phyloP scores from a whole-genome alignment of 768 basidiomycete species.

The Boletus pseudopeckii region DNA sequence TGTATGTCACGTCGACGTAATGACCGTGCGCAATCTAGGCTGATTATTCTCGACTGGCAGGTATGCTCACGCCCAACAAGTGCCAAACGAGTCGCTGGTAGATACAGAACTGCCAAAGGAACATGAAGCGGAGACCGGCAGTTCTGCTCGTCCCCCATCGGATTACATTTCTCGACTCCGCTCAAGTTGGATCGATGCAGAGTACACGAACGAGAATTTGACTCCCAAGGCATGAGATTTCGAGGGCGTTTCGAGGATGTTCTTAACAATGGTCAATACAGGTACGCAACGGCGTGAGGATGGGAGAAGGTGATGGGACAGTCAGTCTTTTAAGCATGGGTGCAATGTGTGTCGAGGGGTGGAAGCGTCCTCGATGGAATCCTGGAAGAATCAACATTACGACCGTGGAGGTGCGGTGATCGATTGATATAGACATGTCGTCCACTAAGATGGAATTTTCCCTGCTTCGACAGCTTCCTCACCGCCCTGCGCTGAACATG shows the following conservation, averaged over 20 bases:
- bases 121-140: conserved; percentile 39
- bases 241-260: not conserved
- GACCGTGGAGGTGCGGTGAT: conserved; percentile 71
- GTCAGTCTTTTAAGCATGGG: conserved; percentile 82
- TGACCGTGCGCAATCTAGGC: not conserved
- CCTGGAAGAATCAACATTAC: conserved; percentile 83
- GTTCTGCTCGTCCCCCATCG: conserved; percentile 42
- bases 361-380: conserved; percentile 88
- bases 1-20: conserved; percentile 41
- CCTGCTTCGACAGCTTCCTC: conserved; percentile 56
- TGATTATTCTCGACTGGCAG: conserved; percentile 29
- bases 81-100: conserved; percentile 54
- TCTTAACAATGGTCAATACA: conserved; percentile 18
- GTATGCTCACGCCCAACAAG: conserved; percentile 72
- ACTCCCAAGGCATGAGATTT: conserved; percentile 48
- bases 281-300: conserved; percentile 82
- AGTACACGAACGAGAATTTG: conserved; percentile 62
- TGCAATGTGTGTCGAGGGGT: conserved; percentile 96
- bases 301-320: conserved; percentile 96
- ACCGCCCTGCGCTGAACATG: conserved; percentile 66
- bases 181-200: conserved; percentile 81
- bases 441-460: conserved; percentile 4
- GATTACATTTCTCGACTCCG: conserved; percentile 51
- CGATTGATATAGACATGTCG: not conserved
- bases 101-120: conserved; percentile 49